phyloP scores from a whole-genome alignment of 2,329 filamentous ascomycete species.

The Ceratocystis diversiconidia region DNA sequence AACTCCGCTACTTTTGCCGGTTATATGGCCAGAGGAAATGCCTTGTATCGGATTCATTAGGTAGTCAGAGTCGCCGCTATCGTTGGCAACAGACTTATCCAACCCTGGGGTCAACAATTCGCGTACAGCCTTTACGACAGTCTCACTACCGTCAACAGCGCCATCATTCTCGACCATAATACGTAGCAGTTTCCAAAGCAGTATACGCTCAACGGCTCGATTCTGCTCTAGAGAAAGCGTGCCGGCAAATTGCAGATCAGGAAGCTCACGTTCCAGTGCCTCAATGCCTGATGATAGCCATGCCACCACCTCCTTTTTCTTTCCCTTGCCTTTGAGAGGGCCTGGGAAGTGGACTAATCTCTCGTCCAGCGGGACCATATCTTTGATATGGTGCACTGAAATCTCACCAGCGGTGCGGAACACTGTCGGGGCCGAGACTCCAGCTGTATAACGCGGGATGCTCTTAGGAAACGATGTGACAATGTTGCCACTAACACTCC shows the following conservation, averaged over 20 bases:
- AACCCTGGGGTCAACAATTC: constrained; percentile 52
- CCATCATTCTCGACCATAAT: constrained; percentile 81
- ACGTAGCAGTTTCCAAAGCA: constrained; percentile 77
- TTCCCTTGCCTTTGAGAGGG: constrained; percentile 73
- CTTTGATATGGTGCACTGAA: constrained; percentile 60
- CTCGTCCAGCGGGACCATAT: constrained; percentile 57
- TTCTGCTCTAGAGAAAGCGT: constrained; percentile 48
- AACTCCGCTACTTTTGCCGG: constrained; percentile 28
- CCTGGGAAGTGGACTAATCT: constrained; percentile 73
- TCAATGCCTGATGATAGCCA: constrained; percentile 74
- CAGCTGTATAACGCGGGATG: constrained; percentile 70
- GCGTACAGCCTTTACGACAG: constrained; percentile 61
- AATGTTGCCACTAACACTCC: constrained; percentile 73
- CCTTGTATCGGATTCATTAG: constrained; percentile 4
- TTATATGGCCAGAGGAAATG: background rate
- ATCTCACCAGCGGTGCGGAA: constrained; percentile 72
- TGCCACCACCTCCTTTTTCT: constrained; percentile 80
- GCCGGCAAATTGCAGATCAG: constrained; percentile 34
- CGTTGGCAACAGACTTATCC: background rate
- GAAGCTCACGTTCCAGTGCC: constrained; percentile 47
- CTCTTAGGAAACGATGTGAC: constrained; percentile 80
- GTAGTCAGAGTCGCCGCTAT: constrained; percentile 2
- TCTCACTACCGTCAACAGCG: constrained; percentile 54
- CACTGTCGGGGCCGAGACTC: constrained; percentile 58
- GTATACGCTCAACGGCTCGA: constrained; percentile 59